Percentiles rank a stretch among this genome's conserved stretches.
These are phyloP conservation scores for Aspergillus sclerotioniger DNA, from an alignment of 495 filamentous ascomycete genomes.

Conservation along the genomic window DNA sequence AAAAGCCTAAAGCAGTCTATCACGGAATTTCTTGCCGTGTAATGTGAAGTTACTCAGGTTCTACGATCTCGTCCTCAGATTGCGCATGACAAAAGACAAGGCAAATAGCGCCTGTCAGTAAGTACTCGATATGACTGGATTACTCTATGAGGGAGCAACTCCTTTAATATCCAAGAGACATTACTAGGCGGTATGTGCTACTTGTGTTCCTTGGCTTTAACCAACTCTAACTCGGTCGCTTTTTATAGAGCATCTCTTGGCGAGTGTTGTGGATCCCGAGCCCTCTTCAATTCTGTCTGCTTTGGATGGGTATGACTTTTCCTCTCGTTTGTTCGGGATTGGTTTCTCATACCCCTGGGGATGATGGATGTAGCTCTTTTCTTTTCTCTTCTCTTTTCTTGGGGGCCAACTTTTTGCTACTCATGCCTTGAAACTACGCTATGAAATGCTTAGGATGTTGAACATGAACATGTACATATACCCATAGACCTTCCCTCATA, in stretches of 20 bases:
- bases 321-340: constrained; percentile 26
- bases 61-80: constrained; percentile 2
- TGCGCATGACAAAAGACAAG: background rate
- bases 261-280: constrained; percentile 2
- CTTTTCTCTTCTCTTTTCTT: constrained; percentile 6
- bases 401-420: background rate
- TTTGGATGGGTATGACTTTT: constrained; percentile 34
- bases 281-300: constrained; percentile 16
- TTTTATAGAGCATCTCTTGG: background rate
- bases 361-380: constrained; percentile 9
- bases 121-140: background rate
- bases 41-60: constrained; percentile 18
- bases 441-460: background rate
- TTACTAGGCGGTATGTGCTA: no score
- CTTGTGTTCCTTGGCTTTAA: background rate
- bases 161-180: background rate
- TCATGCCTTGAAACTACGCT: background rate
- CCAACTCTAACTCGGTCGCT: background rate
- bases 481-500: constrained; percentile 22
- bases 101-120: background rate
- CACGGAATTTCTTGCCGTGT: constrained; percentile 22
- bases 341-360: constrained; percentile 27
- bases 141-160: background rate
- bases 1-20: constrained; percentile 34
- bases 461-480: constrained; percentile 5